Percentiles rank a stretch among this genome's conserved stretches.
Evolutionary conservation across 2,329 filamentous ascomycete genomes (phyloP).

Genomic region (Penicillium vulpinum): DNA sequence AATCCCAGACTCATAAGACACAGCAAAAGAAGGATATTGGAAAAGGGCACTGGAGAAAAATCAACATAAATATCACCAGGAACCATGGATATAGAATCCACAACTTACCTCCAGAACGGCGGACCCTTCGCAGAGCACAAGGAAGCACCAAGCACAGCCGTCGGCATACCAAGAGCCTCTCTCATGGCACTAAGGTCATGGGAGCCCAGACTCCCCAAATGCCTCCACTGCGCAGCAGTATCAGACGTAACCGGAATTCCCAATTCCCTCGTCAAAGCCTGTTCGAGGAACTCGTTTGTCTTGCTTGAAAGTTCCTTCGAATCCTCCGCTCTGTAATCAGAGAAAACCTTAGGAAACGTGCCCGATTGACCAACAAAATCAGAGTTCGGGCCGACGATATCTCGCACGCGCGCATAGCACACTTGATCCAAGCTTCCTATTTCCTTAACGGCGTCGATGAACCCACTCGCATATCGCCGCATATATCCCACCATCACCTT

Average conservation of each 20-base stretch:
- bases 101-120: slow-evolving; percentile 34
- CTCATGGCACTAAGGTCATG: slow-evolving; percentile 58
- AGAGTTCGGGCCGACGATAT: slow-evolving; percentile 55
- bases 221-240: slow-evolving; percentile 36
- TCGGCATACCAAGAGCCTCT: slow-evolving; percentile 53
- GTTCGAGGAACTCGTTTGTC: slow-evolving; percentile 28
- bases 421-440: slow-evolving; percentile 52
- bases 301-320: slow-evolving; percentile 20
- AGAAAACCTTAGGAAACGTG: slow-evolving; percentile 40
- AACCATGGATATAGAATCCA: background rate
- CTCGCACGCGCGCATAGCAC: slow-evolving; percentile 53
- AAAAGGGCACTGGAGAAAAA: slow-evolving; percentile 34
- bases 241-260: slow-evolving; percentile 30
- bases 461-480: slow-evolving; percentile 58
- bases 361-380: slow-evolving; percentile 35
- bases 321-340: slow-evolving; percentile 40
- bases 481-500: slow-evolving; percentile 61
- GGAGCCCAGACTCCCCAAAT: slow-evolving; percentile 51
- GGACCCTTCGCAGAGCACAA: slow-evolving; percentile 30
- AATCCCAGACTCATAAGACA: slow-evolving; percentile 59
- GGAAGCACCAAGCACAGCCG: slow-evolving; percentile 41
- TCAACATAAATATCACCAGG: background rate
- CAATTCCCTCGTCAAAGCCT: slow-evolving; percentile 36
- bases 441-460: slow-evolving; percentile 55
- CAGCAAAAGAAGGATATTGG: slow-evolving; percentile 47